These are phyloP conservation scores for Cicer chorassanicum DNA, from an alignment of 306 rosid genomes.

Conservation along the genomic window DNA sequence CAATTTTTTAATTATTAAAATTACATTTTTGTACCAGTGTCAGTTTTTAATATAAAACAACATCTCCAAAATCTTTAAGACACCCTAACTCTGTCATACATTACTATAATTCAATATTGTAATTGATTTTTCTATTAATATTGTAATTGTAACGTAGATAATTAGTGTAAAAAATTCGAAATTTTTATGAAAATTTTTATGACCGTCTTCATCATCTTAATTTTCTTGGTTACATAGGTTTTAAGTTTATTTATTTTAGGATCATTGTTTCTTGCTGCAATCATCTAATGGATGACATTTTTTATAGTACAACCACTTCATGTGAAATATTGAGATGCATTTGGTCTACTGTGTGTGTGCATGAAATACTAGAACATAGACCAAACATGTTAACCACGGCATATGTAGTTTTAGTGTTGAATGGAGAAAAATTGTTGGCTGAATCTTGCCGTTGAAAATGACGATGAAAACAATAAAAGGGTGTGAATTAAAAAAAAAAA, in stretches of 20 bases:
- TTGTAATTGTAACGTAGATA: conserved; percentile 20
- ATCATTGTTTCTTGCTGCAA: too few species aligned
- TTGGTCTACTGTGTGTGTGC: not conserved
- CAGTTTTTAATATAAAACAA: too few species aligned
- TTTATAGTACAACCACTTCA: not conserved
- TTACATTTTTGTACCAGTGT: too few species aligned
- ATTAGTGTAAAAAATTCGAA: conserved; percentile 24
- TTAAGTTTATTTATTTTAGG: too few species aligned
- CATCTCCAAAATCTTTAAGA: too few species aligned
- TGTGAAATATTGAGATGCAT: not conserved
- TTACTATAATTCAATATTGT: too few species aligned
- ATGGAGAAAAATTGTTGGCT: not conserved
- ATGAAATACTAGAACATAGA: conserved; percentile 4
- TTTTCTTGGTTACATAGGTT: conserved; percentile 25
- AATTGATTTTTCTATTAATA: too few species aligned
- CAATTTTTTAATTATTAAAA: too few species aligned
- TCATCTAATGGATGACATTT: not conserved
- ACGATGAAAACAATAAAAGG: too few species aligned
- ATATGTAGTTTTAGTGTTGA: not conserved
- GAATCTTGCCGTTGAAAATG: not conserved
- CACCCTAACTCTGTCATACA: too few species aligned
- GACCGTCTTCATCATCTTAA: conserved; percentile 33
- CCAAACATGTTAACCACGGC: not conserved
- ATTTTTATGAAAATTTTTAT: not conserved
- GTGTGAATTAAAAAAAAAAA: too few species aligned